Evolutionary conservation across 129 eudicot species (phyloP).

Genomic region (Centaurea solstitialis): DNA sequence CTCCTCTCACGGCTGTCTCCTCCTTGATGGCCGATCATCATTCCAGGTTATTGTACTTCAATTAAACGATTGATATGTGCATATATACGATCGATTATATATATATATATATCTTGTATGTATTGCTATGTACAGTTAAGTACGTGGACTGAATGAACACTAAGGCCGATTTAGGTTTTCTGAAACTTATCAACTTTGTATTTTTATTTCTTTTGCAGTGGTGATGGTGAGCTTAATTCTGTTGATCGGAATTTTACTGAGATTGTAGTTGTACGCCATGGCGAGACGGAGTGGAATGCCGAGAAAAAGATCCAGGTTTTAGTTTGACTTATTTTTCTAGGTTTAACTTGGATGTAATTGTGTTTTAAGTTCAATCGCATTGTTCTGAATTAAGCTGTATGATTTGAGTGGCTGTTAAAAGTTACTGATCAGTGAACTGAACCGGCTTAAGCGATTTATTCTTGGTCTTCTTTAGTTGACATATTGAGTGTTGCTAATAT

Average conservation of each 20-base stretch:
- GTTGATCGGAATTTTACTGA: constrained; percentile 44
- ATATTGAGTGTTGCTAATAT: too few species aligned
- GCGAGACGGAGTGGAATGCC: constrained; percentile 94
- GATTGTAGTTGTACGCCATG: constrained; percentile 83
- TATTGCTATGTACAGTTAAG: background rate
- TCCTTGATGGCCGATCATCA: constrained; percentile 44
- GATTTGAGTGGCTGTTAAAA: background rate
- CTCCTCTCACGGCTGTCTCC: constrained; percentile 12
- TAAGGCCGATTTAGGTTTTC: background rate
- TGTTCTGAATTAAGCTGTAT: background rate
- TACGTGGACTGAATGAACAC: background rate
- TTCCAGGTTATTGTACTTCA: constrained; percentile 40
- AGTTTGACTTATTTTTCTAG: background rate
- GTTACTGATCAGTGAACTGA: background rate
- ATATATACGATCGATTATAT: background rate
- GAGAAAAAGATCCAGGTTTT: constrained; percentile 68
- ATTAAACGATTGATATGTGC: background rate
- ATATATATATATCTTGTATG: background rate
- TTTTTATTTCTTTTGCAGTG: constrained; percentile 7
- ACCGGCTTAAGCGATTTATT: too few species aligned
- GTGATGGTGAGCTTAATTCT: constrained; percentile 24
- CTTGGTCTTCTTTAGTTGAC: too few species aligned
- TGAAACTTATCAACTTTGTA: background rate
- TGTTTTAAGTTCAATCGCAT: background rate
- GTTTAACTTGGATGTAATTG: background rate